Conservation (phyloP, 305 asterid species). For the Euphrasia arctica region DNA sequence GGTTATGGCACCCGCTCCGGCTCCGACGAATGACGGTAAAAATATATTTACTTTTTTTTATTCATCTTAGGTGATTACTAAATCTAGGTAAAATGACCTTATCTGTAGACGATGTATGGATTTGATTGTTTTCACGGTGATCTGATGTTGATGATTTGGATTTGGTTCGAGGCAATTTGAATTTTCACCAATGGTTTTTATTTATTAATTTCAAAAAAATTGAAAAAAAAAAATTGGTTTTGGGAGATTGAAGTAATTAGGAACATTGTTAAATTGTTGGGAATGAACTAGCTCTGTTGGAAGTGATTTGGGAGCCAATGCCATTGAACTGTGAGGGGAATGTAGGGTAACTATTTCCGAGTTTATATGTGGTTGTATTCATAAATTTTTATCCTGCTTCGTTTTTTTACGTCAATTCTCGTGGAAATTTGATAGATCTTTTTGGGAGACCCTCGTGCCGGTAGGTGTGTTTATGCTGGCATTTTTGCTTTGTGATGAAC, state of each 20-base stretch:
- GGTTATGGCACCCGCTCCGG: slow-evolving; percentile 43
- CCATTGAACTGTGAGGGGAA: too few species aligned
- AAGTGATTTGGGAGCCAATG: too few species aligned
- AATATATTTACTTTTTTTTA: not conserved
- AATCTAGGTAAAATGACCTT: not conserved
- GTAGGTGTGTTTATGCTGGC: too few species aligned
- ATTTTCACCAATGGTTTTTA: not conserved
- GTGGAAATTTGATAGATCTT: too few species aligned
- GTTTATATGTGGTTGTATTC: too few species aligned
- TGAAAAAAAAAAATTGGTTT: too few species aligned
- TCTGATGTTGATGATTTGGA: slow-evolving; percentile 10
- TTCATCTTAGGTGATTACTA: not conserved
- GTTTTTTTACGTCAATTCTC: too few species aligned
- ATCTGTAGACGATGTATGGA: not conserved
- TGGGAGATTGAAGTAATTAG: not conserved
- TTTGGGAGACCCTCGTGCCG: too few species aligned
- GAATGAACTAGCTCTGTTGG: too few species aligned
- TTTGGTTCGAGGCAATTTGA: not conserved
- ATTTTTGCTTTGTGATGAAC: too few species aligned
- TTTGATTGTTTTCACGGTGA: not conserved
- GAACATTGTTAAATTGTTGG: not conserved
- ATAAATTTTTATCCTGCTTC: too few species aligned
- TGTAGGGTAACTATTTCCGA: too few species aligned
- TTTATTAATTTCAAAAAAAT: not conserved
- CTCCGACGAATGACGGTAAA: slow-evolving; percentile 56